phyloP scores from a whole-genome alignment of 2,329 filamentous ascomycete genomes.

The Ophiocordyceps camponoti-saundersi region DNA sequence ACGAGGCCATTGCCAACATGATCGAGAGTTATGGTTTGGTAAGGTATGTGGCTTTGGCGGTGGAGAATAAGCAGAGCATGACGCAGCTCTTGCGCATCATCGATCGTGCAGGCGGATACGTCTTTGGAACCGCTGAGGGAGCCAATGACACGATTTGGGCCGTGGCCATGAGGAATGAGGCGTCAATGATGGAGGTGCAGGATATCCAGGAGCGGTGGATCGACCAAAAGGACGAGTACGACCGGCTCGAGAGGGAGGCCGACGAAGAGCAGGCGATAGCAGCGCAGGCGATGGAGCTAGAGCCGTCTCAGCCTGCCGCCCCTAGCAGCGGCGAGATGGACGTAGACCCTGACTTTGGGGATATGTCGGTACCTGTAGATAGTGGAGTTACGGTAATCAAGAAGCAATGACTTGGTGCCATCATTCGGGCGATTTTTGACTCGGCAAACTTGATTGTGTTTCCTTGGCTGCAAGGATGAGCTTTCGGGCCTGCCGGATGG shows the following conservation, averaged over 20 bases:
- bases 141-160: conserved; percentile 97
- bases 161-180: conserved; percentile 70
- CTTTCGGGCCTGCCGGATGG: conserved; percentile 57
- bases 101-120: conserved; percentile 82
- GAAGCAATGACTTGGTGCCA: conserved; percentile 36
- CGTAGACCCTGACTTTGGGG: conserved; percentile 30
- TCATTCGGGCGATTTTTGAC: conserved; percentile 6
- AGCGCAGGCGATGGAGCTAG: conserved; percentile 19
- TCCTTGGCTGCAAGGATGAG: conserved; percentile 52
- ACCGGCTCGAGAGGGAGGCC: conserved; percentile 58
- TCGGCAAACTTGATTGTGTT: conserved; percentile 2
- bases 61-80: conserved; percentile 96
- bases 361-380: conserved; percentile 34
- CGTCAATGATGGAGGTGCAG: conserved; percentile 59
- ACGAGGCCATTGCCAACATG: conserved; percentile 70
- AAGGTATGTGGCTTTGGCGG: conserved; percentile 79
- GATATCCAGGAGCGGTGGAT: conserved; percentile 96
- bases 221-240: conserved; percentile 74
- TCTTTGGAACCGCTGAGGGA: conserved; percentile 78
- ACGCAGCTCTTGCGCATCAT: conserved; percentile 79
- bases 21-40: conserved; percentile 85
- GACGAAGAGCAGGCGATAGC: conserved; percentile 57
- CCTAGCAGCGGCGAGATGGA: conserved; percentile 5
- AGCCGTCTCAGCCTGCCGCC: conserved; percentile 9
- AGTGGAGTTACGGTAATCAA: conserved; percentile 57